Base-by-base conservation (phyloP, 176 grass and related monocot genomes). In the Oryza punctata region DNA sequence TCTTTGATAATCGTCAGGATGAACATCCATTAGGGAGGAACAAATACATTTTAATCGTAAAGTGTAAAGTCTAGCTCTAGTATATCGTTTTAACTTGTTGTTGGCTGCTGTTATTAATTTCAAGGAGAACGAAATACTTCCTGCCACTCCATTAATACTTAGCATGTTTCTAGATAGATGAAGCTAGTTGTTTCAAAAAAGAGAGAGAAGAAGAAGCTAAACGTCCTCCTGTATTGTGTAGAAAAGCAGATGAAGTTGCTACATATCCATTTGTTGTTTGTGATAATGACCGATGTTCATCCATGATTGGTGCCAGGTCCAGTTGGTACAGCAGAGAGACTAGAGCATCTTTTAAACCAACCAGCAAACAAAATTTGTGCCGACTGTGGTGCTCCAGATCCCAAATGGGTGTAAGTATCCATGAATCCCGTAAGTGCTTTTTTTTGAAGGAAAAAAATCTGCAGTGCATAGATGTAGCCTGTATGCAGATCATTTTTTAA, bases 371-470 rank as follows among this genome's bases (percentile, higher is more conserved):
- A 70, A 92, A 80, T 44, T 66, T 96, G 91, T 38, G 93, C 93
- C 16, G 93, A 96, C 44, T 99, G 96, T 72, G 88, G 91, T 70
- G 89, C 93, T 47, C 83, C 83, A 59, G 93, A 96, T 90, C 96
- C 96, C 41, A 96, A 96, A 96, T 99, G 96, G 91, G 93, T 92
- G 93, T 99, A 96, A 85, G 93, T 83, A 81, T 91, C 23, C 61
- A 85, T 73, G 65, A 11, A 65, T 65, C 65, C n/a, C 66, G 25
- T 54, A 27, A 63, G 13, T 67, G 13, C 1, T 38, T 67, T 46
- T 29, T 45, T 47, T 47, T 47, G 15, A 47, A 0, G 11, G 15
- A 47, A 47, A 3, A 46, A 47, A 10, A 41, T 41, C 41, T 76
- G 60, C 44, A 66, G 24, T n/a, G 5, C 26, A 26, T 59, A 78